Base-by-base conservation (phyloP, 2,329 filamentous ascomycete species). In the Didymella keratinophila region DNA sequence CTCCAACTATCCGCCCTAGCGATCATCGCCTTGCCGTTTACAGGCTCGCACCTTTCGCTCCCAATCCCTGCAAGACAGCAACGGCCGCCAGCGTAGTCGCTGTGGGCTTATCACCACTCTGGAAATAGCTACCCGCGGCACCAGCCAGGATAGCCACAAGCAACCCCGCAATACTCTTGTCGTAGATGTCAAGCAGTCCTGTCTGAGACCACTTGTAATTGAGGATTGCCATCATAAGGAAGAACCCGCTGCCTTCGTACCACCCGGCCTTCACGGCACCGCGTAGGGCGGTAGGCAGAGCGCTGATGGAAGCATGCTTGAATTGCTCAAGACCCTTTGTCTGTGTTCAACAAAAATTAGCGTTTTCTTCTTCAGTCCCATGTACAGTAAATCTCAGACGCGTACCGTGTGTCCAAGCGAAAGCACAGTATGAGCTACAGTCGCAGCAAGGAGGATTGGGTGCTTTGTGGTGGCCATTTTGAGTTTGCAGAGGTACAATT, bases 241-340 rank as follows among this genome's bases (percentile, higher is more conserved):
- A 74, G 65, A 76, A 77, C 0, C 71, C 70, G 46, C 70, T 72
- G 9, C 74, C 74, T 49, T 77, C 73, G 45, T 74, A 77, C 74
- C 74, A 77, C 10, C 73, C 73, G 3, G 70, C 68, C 45, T 69
- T 71, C n/a, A 72, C 65, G 10, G 73, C 70, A 21, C 69, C 68
- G 12, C 68, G 71, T 3, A 77, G 65, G 5, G 59, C 28, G 2
- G 58, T 41, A 1, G 74, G 74, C 1, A 77, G 60, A 1, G 67
- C 62, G 32, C 68, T 69, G n/a, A 75, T 56, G 7, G 73, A 71
- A 0, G 70, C 63, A 18, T 76, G 69, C 39, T 72, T 71, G 64
- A 75, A 76, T 37, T 74, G 71, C 8, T 73, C 70, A 14, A 75
- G 63, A 2, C 74, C 74, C 53, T 75, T 76, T 12, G 63, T 62